These are phyloP conservation scores for Ophiostoma montium DNA, from an alignment of 2,329 filamentous ascomycete species.

Conservation along the genomic window DNA sequence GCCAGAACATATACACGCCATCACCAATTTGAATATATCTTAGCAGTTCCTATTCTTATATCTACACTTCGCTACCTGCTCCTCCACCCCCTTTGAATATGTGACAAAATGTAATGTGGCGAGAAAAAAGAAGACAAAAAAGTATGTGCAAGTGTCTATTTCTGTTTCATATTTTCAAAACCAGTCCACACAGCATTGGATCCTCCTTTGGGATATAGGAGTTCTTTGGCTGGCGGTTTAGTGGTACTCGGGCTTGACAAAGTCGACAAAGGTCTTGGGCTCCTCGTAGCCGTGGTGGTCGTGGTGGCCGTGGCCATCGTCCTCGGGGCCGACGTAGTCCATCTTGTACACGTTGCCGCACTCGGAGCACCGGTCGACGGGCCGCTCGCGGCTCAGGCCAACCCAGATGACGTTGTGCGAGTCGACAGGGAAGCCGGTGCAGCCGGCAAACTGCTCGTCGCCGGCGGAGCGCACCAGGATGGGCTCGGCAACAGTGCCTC, in stretches of 20 bases:
- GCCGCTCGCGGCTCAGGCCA: slow-evolving; percentile 75
- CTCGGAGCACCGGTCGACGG: slow-evolving; percentile 88
- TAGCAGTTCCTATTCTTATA: not conserved
- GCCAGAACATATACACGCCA: no score
- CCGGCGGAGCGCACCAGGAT: slow-evolving; percentile 84
- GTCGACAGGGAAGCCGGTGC: slow-evolving; percentile 87
- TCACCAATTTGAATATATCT: not conserved
- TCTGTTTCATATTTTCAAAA: not conserved
- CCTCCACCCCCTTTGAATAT: not conserved
- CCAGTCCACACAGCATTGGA: no score
- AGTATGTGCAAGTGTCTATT: not conserved
- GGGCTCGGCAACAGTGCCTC: slow-evolving; percentile 78
- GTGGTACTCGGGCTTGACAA: slow-evolving; percentile 86
- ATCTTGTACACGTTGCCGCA: slow-evolving; percentile 96
- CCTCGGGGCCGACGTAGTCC: slow-evolving; percentile 79
- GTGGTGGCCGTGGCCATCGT: slow-evolving; percentile 49
- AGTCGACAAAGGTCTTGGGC: slow-evolving; percentile 95
- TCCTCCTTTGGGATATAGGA: not conserved
- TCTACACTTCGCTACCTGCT: not conserved
- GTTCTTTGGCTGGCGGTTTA: slow-evolving; percentile 28
- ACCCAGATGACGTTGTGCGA: slow-evolving; percentile 87
- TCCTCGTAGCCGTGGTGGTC: slow-evolving; percentile 53
- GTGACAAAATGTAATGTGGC: not conserved
- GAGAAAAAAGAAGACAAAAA: not conserved
- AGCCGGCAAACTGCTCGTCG: slow-evolving; percentile 92